Evolutionary conservation across 768 basidiomycete genomes (phyloP), one percentile per base, ranked within the genome.

Genomic region (Russula ochroleuca): DNA sequence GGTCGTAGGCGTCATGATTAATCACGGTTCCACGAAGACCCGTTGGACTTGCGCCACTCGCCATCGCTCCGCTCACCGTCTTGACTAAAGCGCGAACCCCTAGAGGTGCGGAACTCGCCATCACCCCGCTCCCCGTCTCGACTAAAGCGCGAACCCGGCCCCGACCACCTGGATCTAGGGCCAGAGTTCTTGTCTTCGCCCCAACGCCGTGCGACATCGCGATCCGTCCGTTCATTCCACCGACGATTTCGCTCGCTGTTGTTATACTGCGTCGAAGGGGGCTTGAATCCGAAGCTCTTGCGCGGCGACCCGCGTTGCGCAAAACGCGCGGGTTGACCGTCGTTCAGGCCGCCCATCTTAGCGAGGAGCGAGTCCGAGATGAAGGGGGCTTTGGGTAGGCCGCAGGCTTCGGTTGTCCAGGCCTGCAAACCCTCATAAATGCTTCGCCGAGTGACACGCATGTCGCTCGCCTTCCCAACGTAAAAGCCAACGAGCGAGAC

Each of bases 401-500:
- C 62, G 38, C 57, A 58, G 19, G 55, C 68, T 14, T 67, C 62
- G 13, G 59, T 68, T 15, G 68, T 52, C 68, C 68, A 68, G 17
- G 50, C 40, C 23, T 63, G 66, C 23, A 67, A n/a, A 9, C 38
- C 68, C 31, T 68, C 54, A 14, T 41, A 56, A 31, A 67, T 40
- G 51, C 28, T 61, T 33, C 11, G 49, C 21, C 50, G 51, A 25
- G 47, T 25, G 31, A 55, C 66, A 40, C 59, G 66, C 38, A 68
- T 45, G 5, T 61, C 59, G 23, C 25, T 15, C 8, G 60, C 17
- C 45, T 35, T 63, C 48, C 9, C 1, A 40, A 64, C 33, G 59
- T 68, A 68, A 54, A n/a, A 68, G 10, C 66, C 68, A 11, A 68
- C 59, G 21, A 67, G 58, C 48, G 68, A 61, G 56, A 54, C 53